These are phyloP conservation scores for Scutellaria barbata DNA, from an alignment of 257 asterid genomes.

Conservation along the genomic window DNA sequence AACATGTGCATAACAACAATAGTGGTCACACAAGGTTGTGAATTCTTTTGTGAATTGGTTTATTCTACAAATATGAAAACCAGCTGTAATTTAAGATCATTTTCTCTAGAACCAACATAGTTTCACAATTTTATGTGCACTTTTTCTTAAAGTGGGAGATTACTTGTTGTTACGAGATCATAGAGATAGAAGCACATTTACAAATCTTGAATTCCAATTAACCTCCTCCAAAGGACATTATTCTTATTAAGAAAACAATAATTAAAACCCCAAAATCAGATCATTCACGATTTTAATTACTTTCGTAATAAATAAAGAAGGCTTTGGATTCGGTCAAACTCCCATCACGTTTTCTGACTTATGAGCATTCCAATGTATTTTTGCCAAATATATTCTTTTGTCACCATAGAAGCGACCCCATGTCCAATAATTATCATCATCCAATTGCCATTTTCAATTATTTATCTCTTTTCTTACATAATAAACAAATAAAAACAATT, in stretches of 20 bases:
- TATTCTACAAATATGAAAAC: too few relatives aligned
- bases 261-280: background rate
- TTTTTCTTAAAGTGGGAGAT: too few relatives aligned
- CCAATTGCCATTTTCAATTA: too few relatives aligned
- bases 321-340: slow-evolving; percentile 37
- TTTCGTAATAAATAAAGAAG: slow-evolving; percentile 18
- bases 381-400: slow-evolving; percentile 27
- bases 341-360: slow-evolving; percentile 30
- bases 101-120: too few relatives aligned
- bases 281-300: background rate
- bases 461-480: too few relatives aligned
- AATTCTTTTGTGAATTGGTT: too few relatives aligned
- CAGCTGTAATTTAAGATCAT: too few relatives aligned
- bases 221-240: slow-evolving; percentile 9
- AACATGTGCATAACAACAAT: too few relatives aligned
- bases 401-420: slow-evolving; percentile 10
- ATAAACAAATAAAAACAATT: too few relatives aligned
- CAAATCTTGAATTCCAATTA: background rate
- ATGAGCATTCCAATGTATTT: slow-evolving; percentile 24
- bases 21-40: too few relatives aligned
- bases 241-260: slow-evolving; percentile 13
- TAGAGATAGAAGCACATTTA: background rate
- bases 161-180: background rate
- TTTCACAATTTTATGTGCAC: too few relatives aligned
- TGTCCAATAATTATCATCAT: slow-evolving; percentile 18